Percentiles rank a stretch among this genome's conserved stretches.
Evolutionary conservation across 495 filamentous ascomycete genomes (phyloP).

Genomic region (Penicillium alfredii): DNA sequence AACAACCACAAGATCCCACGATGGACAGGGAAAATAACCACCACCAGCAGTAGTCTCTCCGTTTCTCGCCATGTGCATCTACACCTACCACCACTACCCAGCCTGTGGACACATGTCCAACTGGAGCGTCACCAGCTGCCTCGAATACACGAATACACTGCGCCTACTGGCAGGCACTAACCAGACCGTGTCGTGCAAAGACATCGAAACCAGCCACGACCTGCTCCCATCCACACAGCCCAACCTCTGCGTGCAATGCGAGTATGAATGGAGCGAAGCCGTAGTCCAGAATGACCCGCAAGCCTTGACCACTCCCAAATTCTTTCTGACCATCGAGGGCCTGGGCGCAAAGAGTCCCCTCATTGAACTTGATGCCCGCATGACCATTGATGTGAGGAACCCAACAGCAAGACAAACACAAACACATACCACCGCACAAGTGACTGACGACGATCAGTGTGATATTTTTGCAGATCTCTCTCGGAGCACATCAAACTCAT

Average conservation of each 20-base stretch:
- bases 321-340: conserved; percentile 5
- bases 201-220: conserved; percentile 4
- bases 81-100: conserved; percentile 25
- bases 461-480: neutral
- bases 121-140: conserved; percentile 22
- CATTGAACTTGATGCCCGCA: conserved; percentile 9
- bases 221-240: conserved; percentile 3
- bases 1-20: too few relatives aligned
- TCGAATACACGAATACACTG: conserved; percentile 16
- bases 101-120: conserved; percentile 27
- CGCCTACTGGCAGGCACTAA: conserved; percentile 3
- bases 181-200: conserved; percentile 2
- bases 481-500: too few relatives aligned
- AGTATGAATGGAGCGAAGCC: conserved; percentile 3
- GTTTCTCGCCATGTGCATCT: conserved; percentile 20
- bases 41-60: neutral
- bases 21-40: too few relatives aligned
- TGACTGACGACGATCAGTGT: neutral
- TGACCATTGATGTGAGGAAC: conserved; percentile 7
- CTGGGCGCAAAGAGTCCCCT: neutral
- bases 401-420: neutral
- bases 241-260: conserved; percentile 12
- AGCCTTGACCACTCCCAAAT: neutral
- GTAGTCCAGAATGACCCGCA: neutral
- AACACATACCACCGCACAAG: neutral